Evolutionary conservation across 108 stramenopile species (phyloP).

Genomic region (Mediolabrus comicus): DNA sequence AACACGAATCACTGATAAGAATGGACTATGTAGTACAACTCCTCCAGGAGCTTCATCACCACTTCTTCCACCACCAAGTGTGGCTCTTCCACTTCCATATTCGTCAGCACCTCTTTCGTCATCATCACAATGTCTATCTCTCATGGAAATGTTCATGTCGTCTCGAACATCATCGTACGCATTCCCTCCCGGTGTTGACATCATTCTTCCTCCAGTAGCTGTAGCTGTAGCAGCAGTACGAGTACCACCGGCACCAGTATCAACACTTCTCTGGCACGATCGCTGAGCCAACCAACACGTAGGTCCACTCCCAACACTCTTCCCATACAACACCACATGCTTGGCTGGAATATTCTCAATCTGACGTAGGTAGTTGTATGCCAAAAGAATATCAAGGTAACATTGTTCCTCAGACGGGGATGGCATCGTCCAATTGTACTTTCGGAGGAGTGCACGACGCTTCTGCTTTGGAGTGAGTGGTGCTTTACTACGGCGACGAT

Average conservation of each 20-base stretch:
- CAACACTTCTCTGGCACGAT: constrained; percentile 1
- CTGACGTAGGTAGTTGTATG: constrained; percentile 61
- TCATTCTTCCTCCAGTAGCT: not conserved
- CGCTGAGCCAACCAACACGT: constrained; percentile 70
- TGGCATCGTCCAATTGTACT: constrained; percentile 21
- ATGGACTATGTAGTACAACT: constrained; percentile 59
- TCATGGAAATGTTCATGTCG: too few species aligned
- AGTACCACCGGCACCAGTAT: not conserved
- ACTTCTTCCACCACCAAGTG: not conserved
- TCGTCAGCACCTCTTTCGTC: not conserved
- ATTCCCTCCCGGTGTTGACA: too few species aligned
- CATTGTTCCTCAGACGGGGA: constrained; percentile 50
- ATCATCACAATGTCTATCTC: not conserved
- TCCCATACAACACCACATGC: constrained; percentile 74
- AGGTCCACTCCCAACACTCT: constrained; percentile 66
- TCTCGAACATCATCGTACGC: constrained; percentile 2
- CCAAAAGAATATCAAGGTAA: constrained; percentile 78
- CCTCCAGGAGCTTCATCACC: constrained; percentile 39
- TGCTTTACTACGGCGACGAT: not conserved
- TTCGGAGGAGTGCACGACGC: constrained; percentile 11
- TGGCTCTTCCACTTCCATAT: not conserved
- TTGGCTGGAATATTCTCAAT: constrained; percentile 43
- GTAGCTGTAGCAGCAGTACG: not conserved
- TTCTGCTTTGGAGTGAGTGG: constrained; percentile 1
- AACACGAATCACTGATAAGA: constrained; percentile 69